phyloP scores from a whole-genome alignment of 768 basidiomycete species.

The Termitomyces sp. region DNA sequence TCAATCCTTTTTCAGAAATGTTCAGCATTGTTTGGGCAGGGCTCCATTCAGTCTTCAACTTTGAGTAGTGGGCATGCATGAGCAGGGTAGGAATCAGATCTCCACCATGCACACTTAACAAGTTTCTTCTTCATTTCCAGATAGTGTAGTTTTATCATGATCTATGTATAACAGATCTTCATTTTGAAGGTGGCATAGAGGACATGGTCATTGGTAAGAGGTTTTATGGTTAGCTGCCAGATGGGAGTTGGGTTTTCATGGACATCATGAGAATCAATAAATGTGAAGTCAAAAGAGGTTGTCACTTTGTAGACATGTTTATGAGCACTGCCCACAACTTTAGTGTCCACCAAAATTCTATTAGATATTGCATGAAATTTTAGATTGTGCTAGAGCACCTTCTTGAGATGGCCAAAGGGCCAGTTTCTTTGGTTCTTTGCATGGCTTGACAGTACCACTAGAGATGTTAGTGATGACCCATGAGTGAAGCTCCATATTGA shows the following conservation, averaged over 20 bases:
- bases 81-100: background rate
- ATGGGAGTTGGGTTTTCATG: no score
- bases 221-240: no score
- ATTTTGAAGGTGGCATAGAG: no score
- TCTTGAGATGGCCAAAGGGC: constrained; percentile 1
- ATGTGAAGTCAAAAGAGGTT: no score
- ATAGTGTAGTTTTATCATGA: no score
- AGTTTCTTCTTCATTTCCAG: background rate
- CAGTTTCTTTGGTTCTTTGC: background rate
- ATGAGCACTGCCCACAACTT: no score
- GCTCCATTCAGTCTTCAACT: constrained; percentile 1
- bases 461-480: constrained; percentile 9
- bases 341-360: no score
- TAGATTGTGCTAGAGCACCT: background rate
- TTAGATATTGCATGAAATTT: background rate
- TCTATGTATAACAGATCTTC: no score
- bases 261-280: no score
- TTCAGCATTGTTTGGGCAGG: background rate
- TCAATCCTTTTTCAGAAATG: no score
- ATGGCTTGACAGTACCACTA: constrained; percentile 1
- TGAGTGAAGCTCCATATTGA: background rate
- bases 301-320: no score
- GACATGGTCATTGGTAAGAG: no score
- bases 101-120: constrained; percentile 5
- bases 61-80: constrained; percentile 7